Conservation (phyloP, 148 eudicot species). For the Vaccinium macrocarpon region DNA sequence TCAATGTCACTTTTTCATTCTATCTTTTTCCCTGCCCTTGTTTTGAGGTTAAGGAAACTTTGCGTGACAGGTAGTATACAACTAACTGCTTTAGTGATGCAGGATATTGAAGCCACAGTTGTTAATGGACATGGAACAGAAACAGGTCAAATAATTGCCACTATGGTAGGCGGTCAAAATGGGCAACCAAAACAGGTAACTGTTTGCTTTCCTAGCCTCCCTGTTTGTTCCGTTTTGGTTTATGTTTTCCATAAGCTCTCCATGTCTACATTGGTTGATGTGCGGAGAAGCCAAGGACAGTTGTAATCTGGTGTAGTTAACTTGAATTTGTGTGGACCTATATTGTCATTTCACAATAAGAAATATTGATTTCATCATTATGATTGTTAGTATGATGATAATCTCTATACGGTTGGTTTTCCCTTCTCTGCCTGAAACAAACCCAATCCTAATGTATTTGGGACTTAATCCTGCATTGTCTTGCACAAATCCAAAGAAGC, state of each 20-base stretch:
- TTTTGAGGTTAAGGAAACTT: background rate
- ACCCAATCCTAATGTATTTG: background rate
- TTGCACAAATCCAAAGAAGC: background rate
- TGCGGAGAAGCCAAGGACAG: background rate
- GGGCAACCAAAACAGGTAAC: slow-evolving; percentile 80
- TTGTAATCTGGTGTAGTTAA: background rate
- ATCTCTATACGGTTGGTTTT: background rate
- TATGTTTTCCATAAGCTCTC: background rate
- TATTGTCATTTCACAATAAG: background rate
- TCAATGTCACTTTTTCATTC: background rate
- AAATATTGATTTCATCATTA: background rate
- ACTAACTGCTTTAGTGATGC: slow-evolving; percentile 6
- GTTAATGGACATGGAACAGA: slow-evolving; percentile 80
- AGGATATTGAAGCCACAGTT: slow-evolving; percentile 70
- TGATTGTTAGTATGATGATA: background rate
- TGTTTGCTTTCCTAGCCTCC: background rate
- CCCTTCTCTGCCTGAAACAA: background rate
- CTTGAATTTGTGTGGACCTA: background rate
- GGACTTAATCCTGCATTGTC: background rate
- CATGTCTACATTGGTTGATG: background rate
- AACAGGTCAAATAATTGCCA: slow-evolving; percentile 78
- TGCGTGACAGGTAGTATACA: background rate
- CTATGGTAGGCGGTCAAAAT: slow-evolving; percentile 61
- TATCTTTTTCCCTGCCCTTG: background rate
- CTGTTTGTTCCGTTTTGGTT: background rate